Conservation (phyloP, 495 filamentous ascomycete species). For the Hapsidospora chrysogenum region DNA sequence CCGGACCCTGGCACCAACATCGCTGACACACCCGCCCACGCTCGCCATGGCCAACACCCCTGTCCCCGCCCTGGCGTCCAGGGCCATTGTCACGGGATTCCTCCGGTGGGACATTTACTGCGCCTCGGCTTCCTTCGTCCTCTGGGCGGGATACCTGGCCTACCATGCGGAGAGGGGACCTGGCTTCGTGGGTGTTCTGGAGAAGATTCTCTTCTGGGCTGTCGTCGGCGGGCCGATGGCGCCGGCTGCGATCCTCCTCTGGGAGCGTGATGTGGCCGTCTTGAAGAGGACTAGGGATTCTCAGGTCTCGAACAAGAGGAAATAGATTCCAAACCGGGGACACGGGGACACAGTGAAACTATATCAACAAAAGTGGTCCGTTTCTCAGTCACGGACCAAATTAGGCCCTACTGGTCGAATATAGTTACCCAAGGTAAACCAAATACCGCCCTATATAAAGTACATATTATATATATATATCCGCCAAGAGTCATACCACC, state of each 20-base stretch:
- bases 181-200: not conserved
- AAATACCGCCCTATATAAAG: too few species aligned
- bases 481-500: too few species aligned
- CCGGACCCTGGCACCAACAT: not conserved
- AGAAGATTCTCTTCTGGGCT: not conserved
- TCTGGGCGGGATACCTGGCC: not conserved
- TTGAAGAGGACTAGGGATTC: not conserved
- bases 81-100: not conserved
- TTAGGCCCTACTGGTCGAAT: too few species aligned
- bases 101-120: not conserved
- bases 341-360: too few species aligned
- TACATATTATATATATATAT: too few species aligned
- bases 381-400: too few species aligned
- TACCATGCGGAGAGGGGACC: not conserved
- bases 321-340: too few species aligned
- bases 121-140: not conserved
- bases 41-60: not conserved
- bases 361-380: too few species aligned
- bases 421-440: too few species aligned
- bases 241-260: not conserved
- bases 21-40: not conserved
- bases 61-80: not conserved
- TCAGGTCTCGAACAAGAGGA: too few species aligned
- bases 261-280: not conserved
- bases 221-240: not conserved